These are phyloP conservation scores for Dipteronia dyeriana DNA, from an alignment of 345 rosid genomes.

Conservation along the genomic window DNA sequence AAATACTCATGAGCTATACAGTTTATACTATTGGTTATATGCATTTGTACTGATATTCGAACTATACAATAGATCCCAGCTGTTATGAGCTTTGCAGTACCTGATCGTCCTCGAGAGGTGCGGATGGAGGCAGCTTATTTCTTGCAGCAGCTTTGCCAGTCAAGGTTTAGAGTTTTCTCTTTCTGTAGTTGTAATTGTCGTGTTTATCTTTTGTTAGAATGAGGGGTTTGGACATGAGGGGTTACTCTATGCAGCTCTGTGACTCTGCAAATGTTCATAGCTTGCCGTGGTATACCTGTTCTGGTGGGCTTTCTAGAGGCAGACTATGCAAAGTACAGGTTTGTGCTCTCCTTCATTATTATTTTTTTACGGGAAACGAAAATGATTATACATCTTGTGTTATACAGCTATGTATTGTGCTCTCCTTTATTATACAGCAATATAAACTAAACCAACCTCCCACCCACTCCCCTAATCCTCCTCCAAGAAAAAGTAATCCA, in stretches of 20 bases:
- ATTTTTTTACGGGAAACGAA: too few species aligned
- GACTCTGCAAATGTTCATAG: conserved; percentile 99
- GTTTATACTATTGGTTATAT: neutral
- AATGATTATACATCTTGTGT: too few species aligned
- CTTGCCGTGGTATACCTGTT: conserved; percentile 94
- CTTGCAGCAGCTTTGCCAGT: conserved; percentile 93
- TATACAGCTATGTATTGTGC: conserved; percentile 13
- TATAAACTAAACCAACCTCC: neutral
- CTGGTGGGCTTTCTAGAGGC: conserved; percentile 95
- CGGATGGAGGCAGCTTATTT: conserved; percentile 96
- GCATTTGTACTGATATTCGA: conserved; percentile 1
- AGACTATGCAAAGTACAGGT: conserved; percentile 97
- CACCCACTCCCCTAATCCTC: neutral
- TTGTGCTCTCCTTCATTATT: conserved; percentile 21
- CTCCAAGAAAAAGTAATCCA: neutral
- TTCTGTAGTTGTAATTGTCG: conserved; percentile 7
- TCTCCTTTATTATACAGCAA: neutral
- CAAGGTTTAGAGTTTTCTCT: conserved; percentile 59
- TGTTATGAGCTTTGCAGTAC: conserved; percentile 73
- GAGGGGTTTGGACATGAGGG: conserved; percentile 27
- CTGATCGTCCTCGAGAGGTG: conserved; percentile 84
- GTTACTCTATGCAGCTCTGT: conserved; percentile 61
- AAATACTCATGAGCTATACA: neutral
- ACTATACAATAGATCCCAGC: conserved; percentile 66
- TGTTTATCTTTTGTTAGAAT: neutral